Evolutionary conservation across 331 rosid species (phyloP).

Genomic region (Acacia concinna): DNA sequence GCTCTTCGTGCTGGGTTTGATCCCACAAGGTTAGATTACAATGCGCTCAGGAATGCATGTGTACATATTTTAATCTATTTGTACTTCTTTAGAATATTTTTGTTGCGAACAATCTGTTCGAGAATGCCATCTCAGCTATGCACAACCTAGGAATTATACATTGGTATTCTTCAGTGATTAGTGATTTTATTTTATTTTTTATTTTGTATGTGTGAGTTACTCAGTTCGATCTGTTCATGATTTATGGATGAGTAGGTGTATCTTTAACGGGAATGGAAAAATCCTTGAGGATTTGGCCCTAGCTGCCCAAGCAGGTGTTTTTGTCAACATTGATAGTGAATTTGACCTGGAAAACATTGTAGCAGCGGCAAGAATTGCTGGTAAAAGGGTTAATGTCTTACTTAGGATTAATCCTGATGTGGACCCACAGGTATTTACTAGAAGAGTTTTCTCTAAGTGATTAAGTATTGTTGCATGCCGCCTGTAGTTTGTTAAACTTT

Average conservation of each 20-base stretch:
- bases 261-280: slow-evolving; percentile 92
- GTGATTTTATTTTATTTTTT: neutral
- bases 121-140: neutral
- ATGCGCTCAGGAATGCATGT: neutral
- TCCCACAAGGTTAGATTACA: slow-evolving; percentile 62
- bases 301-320: slow-evolving; percentile 82
- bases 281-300: slow-evolving; percentile 86
- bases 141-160: neutral
- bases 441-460: neutral
- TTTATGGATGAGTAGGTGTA: slow-evolving; percentile 57
- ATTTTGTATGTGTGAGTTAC: neutral
- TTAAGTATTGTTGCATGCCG: neutral
- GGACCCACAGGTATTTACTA: slow-evolving; percentile 67
- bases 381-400: slow-evolving; percentile 66
- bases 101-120: neutral
- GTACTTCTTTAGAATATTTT: neutral
- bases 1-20: slow-evolving; percentile 90
- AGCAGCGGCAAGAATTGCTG: slow-evolving; percentile 73
- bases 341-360: slow-evolving; percentile 84
- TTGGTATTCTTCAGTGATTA: neutral
- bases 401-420: slow-evolving; percentile 81
- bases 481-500: slow-evolving; percentile 8
- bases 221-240: slow-evolving; percentile 32
- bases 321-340: slow-evolving; percentile 87
- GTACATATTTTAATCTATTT: neutral